phyloP scores from a whole-genome alignment of 2,329 filamentous ascomycete species.

The Cercospora janseana region DNA sequence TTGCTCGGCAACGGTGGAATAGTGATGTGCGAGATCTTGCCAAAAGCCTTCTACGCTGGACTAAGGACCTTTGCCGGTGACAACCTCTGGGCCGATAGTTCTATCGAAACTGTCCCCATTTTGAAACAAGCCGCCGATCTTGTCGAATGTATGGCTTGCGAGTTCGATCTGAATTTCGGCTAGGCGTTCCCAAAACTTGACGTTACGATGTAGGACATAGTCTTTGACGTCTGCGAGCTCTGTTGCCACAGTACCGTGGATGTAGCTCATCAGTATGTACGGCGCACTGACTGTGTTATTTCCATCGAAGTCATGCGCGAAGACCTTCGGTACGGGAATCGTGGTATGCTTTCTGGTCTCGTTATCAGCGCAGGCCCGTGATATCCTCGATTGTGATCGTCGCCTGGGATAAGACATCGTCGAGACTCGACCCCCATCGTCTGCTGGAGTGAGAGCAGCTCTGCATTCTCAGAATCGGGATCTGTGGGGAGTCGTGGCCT shows the following conservation, averaged over 20 bases:
- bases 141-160: neutral
- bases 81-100: conserved; percentile 6
- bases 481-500: neutral
- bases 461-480: too few relatives aligned
- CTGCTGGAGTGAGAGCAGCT: neutral
- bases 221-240: neutral
- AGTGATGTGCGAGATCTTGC: neutral
- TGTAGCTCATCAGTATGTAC: conserved; percentile 9
- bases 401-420: neutral
- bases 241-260: conserved; percentile 3
- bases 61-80: conserved; percentile 15
- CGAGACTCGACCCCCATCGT: neutral
- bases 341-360: neutral
- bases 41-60: neutral
- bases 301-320: neutral
- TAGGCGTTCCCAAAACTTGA: conserved; percentile 4
- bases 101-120: too few relatives aligned
- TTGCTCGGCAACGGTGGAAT: neutral
- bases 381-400: neutral
- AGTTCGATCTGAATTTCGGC: conserved; percentile 10
- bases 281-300: conserved; percentile 2
- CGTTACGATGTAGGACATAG: conserved; percentile 2
- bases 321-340: conserved; percentile 8
- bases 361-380: neutral
- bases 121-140: conserved; percentile 10